phyloP scores from a whole-genome alignment of 1,284 basidiomycete species.

The Sutorius eximius region DNA sequence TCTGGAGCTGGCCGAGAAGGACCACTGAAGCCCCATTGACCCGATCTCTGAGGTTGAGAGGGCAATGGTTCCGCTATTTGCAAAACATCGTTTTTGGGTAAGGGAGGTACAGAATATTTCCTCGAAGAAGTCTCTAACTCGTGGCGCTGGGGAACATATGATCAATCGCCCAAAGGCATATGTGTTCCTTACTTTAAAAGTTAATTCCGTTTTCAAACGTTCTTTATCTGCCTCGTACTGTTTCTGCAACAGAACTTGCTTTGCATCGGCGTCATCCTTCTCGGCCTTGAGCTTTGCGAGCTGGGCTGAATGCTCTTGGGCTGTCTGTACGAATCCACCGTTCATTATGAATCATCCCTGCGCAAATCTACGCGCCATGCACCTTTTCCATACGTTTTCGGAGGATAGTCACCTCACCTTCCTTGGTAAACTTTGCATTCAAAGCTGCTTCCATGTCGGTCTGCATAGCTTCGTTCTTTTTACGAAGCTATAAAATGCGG shows the following conservation, averaged over 20 bases:
- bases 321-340: conserved; percentile 40
- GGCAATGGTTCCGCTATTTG: conserved; percentile 42
- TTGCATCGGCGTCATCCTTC: conserved; percentile 59
- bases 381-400: conserved; percentile 37
- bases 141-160: conserved; percentile 53
- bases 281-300: conserved; percentile 55
- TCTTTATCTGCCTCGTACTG: conserved; percentile 68
- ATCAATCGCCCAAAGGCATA: conserved; percentile 12
- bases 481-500: conserved; percentile 44
- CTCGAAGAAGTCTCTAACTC: conserved; percentile 62
- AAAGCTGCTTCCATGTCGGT: conserved; percentile 17
- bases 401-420: conserved; percentile 35
- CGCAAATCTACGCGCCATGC: background rate
- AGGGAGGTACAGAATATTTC: conserved; percentile 46
- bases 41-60: conserved; percentile 43
- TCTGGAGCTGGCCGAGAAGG: conserved; percentile 34
- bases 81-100: conserved; percentile 42
- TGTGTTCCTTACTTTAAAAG: conserved; percentile 56
- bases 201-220: conserved; percentile 63
- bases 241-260: conserved; percentile 53
- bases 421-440: conserved; percentile 32
- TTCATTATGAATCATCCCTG: background rate
- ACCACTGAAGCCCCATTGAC: conserved; percentile 24
- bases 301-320: conserved; percentile 58
- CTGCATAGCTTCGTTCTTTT: conserved; percentile 45